These are phyloP conservation scores for Dendrobium catenatum DNA, from an alignment of 106 monocot species.

Conservation along the genomic window DNA sequence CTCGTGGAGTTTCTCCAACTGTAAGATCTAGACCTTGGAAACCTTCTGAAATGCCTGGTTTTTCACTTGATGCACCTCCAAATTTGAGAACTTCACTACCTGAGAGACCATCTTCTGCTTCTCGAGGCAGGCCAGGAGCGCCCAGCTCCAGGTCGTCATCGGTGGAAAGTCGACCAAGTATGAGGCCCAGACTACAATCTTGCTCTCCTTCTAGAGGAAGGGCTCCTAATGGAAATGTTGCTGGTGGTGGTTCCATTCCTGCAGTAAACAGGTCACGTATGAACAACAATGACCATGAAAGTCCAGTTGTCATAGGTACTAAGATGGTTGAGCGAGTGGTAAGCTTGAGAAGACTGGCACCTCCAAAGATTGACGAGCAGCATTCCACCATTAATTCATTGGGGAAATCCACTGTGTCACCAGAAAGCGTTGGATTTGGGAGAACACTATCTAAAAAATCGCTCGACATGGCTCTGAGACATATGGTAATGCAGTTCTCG, in stretches of 20 bases:
- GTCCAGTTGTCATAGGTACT: constrained; percentile 61
- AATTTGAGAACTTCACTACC: constrained; percentile 69
- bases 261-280: constrained; percentile 31
- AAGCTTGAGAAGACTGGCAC: constrained; percentile 59
- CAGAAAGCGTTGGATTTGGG: constrained; percentile 61
- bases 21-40: constrained; percentile 69
- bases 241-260: constrained; percentile 36
- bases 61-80: constrained; percentile 51
- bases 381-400: constrained; percentile 10
- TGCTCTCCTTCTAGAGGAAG: constrained; percentile 76
- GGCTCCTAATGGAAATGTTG: constrained; percentile 40
- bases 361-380: constrained; percentile 56
- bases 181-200: constrained; percentile 52
- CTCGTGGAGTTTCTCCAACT: constrained; percentile 53
- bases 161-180: constrained; percentile 38
- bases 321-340: constrained; percentile 84
- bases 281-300: constrained; percentile 34
- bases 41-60: constrained; percentile 66
- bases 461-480: constrained; percentile 72
- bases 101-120: constrained; percentile 54
- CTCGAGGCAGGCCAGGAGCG: constrained; percentile 61
- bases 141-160: constrained; percentile 61
- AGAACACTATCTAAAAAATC: constrained; percentile 62
- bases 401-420: constrained; percentile 6
- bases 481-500: constrained; percentile 41